Evolutionary conservation across 768 basidiomycete genomes (phyloP).

Genomic region (Podaxis sp.): DNA sequence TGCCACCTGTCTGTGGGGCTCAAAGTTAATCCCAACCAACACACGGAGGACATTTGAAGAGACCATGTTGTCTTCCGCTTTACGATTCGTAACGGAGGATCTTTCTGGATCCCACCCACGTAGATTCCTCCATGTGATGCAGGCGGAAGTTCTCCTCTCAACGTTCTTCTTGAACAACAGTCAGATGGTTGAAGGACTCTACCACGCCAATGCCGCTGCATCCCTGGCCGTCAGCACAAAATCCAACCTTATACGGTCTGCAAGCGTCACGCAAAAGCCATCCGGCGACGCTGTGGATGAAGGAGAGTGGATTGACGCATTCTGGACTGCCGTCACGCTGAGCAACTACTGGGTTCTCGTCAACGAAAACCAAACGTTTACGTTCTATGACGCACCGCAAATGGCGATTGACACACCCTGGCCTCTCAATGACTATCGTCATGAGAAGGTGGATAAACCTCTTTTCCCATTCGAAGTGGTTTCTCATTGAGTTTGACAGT

Average conservation of each 20-base stretch:
- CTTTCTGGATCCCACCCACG: conserved; percentile 36
- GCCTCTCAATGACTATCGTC: conserved; percentile 23
- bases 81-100: conserved; percentile 32
- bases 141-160: conserved; percentile 49
- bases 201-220: conserved; percentile 44
- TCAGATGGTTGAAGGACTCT: conserved; percentile 41
- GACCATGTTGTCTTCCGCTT: conserved; percentile 35
- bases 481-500: conserved; percentile 10
- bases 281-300: conserved; percentile 19
- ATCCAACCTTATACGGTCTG: conserved; percentile 29
- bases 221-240: conserved; percentile 32
- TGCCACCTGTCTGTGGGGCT: conserved; percentile 34
- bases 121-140: conserved; percentile 36
- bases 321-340: conserved; percentile 32
- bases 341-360: conserved; percentile 44
- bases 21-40: conserved; percentile 22
- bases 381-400: conserved; percentile 33
- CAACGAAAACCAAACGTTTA: conserved; percentile 36
- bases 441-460: conserved; percentile 12
- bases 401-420: conserved; percentile 30
- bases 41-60: conserved; percentile 22
- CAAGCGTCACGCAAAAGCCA: background rate
- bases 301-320: conserved; percentile 28
- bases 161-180: conserved; percentile 47
- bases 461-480: background rate